Conservation (phyloP, 202 grass and related monocot species). For the Thinopyrum obtusiflorum region DNA sequence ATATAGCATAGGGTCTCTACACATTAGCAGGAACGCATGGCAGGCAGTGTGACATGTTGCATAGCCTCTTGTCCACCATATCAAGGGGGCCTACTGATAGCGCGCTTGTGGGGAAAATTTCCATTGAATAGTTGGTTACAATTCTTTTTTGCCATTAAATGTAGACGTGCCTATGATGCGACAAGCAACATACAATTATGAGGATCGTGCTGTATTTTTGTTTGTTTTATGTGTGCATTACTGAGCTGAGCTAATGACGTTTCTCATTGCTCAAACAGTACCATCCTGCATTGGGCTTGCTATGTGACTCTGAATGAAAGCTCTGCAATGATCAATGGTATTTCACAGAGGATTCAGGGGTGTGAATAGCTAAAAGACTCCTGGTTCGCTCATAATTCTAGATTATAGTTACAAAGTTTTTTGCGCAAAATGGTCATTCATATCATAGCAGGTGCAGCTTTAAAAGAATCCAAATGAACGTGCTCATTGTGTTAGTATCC, state of each 20-base stretch:
- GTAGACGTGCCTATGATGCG: conserved; percentile 7
- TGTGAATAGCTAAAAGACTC: background rate
- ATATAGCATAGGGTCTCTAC: background rate
- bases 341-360: background rate
- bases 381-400: background rate
- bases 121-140: conserved; percentile 39
- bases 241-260: background rate
- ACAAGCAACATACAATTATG: background rate
- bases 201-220: background rate
- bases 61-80: conserved; percentile 16
- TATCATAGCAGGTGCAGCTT: conserved; percentile 3
- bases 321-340: background rate
- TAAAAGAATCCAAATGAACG: background rate
- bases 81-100: conserved; percentile 14
- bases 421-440: background rate
- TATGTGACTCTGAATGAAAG: background rate
- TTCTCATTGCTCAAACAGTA: background rate
- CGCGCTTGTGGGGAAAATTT: conserved; percentile 5
- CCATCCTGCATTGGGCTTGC: background rate
- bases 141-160: conserved; percentile 15
- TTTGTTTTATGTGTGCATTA: conserved; percentile 10
- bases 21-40: conserved; percentile 6
- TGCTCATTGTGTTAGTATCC: too few relatives aligned
- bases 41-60: conserved; percentile 13
- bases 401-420: background rate